A percentile compares a stretch with the other conserved stretches of the same genome.
Evolutionary conservation across 192 early-diverging fungal genomes (phyloP).

Genomic region (Backusella parvicylindrica): DNA sequence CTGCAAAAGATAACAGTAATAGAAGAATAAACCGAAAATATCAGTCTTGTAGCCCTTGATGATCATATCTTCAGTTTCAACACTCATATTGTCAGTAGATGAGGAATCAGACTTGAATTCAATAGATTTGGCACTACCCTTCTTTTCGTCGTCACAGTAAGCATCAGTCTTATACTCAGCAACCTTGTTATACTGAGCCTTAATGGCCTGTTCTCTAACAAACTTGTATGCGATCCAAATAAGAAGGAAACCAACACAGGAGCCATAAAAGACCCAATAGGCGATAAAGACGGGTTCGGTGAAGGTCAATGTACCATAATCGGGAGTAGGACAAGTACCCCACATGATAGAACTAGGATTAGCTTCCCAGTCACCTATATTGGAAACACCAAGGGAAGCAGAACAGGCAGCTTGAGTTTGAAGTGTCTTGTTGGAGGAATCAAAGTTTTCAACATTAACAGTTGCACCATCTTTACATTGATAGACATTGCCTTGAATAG

Average conservation of each 20-base stretch:
- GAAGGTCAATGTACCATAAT: slow-evolving; percentile 19
- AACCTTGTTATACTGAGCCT: background rate
- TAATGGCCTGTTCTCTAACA: slow-evolving; percentile 1
- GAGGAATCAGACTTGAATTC: background rate
- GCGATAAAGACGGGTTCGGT: slow-evolving; percentile 32
- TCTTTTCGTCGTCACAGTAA: slow-evolving; percentile 6
- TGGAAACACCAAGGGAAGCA: background rate
- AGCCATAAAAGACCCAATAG: slow-evolving; percentile 19
- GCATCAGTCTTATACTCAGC: slow-evolving; percentile 3
- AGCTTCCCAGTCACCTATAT: background rate
- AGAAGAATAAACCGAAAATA: slow-evolving; percentile 39
- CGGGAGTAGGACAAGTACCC: slow-evolving; percentile 28
- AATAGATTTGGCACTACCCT: background rate
- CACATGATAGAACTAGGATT: slow-evolving; percentile 20
- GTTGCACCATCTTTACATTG: slow-evolving; percentile 11
- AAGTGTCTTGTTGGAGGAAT: slow-evolving; percentile 19
- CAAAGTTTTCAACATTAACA: slow-evolving; percentile 25
- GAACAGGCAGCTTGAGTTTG: slow-evolving; percentile 19
- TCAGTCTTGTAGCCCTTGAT: slow-evolving; percentile 43
- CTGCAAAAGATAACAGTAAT: slow-evolving; percentile 33
- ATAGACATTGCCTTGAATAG: slow-evolving; percentile 19
- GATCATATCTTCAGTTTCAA: slow-evolving; percentile 25
- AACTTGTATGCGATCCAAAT: slow-evolving; percentile 29
- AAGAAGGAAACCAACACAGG: slow-evolving; percentile 14
- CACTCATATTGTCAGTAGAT: background rate